phyloP scores from a whole-genome alignment of 768 basidiomycete species.

The Kwoniella mangroviensis region DNA sequence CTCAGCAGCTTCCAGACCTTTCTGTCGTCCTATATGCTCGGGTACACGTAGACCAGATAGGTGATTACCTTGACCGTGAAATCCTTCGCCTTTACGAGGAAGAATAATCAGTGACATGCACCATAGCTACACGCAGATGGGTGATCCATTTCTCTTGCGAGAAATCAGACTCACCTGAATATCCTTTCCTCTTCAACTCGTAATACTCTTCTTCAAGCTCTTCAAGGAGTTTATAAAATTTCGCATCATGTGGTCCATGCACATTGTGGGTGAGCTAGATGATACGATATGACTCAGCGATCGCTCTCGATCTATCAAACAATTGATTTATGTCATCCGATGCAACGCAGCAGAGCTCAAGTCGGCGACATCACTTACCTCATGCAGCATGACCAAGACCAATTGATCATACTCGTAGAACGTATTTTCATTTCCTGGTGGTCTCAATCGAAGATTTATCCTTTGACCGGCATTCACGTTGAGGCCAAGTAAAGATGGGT shows the following conservation, averaged over 20 bases:
- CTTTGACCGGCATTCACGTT: conserved; percentile 75
- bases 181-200: conserved; percentile 75
- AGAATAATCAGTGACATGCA: no score
- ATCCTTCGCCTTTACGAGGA: conserved; percentile 70
- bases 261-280: conserved; percentile 85
- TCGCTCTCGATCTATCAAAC: no score
- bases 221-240: conserved; percentile 60
- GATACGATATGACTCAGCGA: no score
- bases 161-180: conserved; percentile 63
- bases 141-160: no score
- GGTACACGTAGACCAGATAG: conserved; percentile 73
- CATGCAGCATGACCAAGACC: conserved; percentile 85
- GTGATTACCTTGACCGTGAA: conserved; percentile 73
- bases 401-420: conserved; percentile 78
- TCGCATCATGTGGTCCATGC: conserved; percentile 82
- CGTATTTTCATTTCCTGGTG: conserved; percentile 68
- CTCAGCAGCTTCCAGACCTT: conserved; percentile 81
- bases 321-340: no score
- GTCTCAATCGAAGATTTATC: conserved; percentile 82
- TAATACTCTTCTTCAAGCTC: conserved; percentile 84
- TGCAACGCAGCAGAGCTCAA: no score
- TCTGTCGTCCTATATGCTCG: conserved; percentile 67
- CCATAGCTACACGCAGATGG: no score
- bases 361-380: no score
- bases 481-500: conserved; percentile 45